Conservation (phyloP, 768 basidiomycete species). For the Cytidiella melzeri region DNA sequence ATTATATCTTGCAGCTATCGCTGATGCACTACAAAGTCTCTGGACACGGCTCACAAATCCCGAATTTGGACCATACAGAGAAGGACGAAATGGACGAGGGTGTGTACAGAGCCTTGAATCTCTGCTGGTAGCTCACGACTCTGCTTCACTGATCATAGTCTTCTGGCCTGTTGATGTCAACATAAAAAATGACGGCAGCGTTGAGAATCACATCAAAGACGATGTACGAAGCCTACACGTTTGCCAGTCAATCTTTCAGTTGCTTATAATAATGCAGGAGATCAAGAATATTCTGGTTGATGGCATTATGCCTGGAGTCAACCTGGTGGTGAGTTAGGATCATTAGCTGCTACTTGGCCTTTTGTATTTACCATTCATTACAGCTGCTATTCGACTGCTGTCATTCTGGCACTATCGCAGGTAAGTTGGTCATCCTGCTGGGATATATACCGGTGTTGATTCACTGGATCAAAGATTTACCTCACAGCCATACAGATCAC, state of each 20-base stretch:
- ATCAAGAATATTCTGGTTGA: neutral
- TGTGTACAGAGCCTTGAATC: too few relatives aligned
- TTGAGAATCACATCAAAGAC: neutral
- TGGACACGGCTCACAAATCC: neutral
- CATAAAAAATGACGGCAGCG: neutral
- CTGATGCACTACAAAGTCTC: neutral
- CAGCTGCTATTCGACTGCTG: conserved; percentile 1
- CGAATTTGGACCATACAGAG: neutral
- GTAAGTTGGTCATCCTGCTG: neutral
- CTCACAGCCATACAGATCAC: neutral
- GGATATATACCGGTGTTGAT: neutral
- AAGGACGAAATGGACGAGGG: neutral
- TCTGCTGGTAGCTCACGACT: too few relatives aligned
- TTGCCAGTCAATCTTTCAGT: neutral
- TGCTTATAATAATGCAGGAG: neutral
- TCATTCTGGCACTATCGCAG: neutral
- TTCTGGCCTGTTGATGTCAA: neutral
- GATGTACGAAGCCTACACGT: neutral
- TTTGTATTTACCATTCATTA: too few relatives aligned
- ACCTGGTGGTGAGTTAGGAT: neutral
- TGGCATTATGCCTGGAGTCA: neutral
- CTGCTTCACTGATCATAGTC: neutral
- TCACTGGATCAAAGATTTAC: neutral
- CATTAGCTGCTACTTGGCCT: neutral
- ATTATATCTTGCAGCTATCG: neutral